Base-by-base conservation (phyloP, 805 yeast species). In the Sugiyamaella floridensis region DNA sequence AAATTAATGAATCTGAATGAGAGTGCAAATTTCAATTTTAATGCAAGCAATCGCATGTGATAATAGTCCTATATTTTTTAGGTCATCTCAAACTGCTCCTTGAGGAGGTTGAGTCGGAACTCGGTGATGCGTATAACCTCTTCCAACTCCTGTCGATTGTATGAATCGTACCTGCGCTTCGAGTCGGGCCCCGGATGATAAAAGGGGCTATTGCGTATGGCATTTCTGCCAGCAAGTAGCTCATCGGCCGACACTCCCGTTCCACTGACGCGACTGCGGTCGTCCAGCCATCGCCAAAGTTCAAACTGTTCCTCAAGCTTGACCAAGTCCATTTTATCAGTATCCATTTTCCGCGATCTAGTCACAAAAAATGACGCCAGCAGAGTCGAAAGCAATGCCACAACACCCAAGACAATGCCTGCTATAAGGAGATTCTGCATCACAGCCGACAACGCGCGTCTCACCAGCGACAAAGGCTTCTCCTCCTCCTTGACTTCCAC, bases 261-360 rank as follows among this genome's bases (percentile, higher is more conserved):
- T 32, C 37, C 37, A 28, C 12, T n/a, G 9, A 45, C 48, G 3
- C 19, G 20, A 19, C 47, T 45, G 12, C 79, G 72, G 54, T 70
- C 72, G 43, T 74, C 75, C 43, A 86, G 73, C 95, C 95, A 86
- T 45, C 79, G 76, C 93, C 93, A 86, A 44, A 86, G 63, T 20
- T 76, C 75, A 15, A 76, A 72, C 66, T 86, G 89, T 54, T 81
- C 78, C 51, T 73, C 71, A 54, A 71, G 60, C 16, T 67, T 60
- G 55, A 69, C 53, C 55, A 70, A 50, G 32, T 54, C 54, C 50
- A 49, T 42, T 47, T 57, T 49, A 29, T 51, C 55, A 32, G 45
- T 46, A 20, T 12, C 20, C 32, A 14, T 22, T 18, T 28, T 22
- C 37, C 37, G 37, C 4, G 37, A 32, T 32, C 37, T 10, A 14